Evolutionary conservation across 768 basidiomycete genomes (phyloP), one percentile per base, ranked within the genome.

Genomic region (Pleurotus sapidus): DNA sequence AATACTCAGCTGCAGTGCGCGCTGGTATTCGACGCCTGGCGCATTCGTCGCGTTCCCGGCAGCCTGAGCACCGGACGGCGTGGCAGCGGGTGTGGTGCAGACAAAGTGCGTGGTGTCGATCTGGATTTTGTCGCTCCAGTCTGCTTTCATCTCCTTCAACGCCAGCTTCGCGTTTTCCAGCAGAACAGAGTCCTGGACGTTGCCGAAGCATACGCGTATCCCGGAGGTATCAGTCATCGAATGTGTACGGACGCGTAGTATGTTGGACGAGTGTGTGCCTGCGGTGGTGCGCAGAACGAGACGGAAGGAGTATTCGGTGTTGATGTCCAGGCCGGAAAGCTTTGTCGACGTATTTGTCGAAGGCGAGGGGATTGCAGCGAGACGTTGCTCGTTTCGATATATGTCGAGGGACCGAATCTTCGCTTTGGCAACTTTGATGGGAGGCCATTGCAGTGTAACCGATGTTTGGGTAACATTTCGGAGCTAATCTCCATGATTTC

Each of bases 51-150:
- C 67, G 56, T 76, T 80, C 0, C 87, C 84, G 7, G 79, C 76
- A 0, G 79, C 79, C 57, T 76, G 79, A 8, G 84, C 84, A 30
- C 83, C 87, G 7, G 70, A 64, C 0, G 85, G 82, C 0, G 84
- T 87, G 8, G 84, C 81, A 1, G 87, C 88, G 2, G 95, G 93
- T 0, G 91, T 93, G 14, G 94, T 96, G 68, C 95, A 96, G 42
- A 98, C 95, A 62, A 97, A 99, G 71, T 99, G 96, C 0, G 95
- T 98, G 8, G 96, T 98, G 67, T 99, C 96, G 57, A 98, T 95
- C 74, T 95, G 92, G 40, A 99, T 95, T 65, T 86, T 89, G 62
- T 95, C 89, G 65, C 87, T 91, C 88, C 89, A 95, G 62, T 89
- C 89, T 0, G 93, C 96, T 42, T 80, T 82, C 90, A 98, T 97